Evolutionary conservation across 305 asterid genomes (phyloP).

Genomic region (Fraxinus sp.): DNA sequence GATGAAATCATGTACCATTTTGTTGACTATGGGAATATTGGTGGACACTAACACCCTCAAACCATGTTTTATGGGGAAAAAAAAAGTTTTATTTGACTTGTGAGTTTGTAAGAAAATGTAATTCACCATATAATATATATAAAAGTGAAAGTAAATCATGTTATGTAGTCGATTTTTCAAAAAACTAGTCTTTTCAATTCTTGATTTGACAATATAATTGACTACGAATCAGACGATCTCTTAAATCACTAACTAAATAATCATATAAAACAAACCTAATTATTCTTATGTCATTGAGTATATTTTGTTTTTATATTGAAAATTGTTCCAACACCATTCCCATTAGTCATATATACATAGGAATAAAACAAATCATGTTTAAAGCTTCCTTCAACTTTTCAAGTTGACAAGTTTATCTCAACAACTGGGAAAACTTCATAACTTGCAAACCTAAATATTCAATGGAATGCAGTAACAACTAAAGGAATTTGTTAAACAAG

Average conservation of each 20-base stretch:
- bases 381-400: background rate
- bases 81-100: background rate
- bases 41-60: conserved; percentile 13
- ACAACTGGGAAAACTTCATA: background rate
- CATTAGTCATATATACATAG: background rate
- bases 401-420: background rate
- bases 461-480: background rate
- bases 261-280: background rate
- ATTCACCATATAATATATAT: background rate
- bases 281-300: background rate
- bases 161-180: background rate
- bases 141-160: background rate
- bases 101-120: background rate
- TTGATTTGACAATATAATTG: background rate
- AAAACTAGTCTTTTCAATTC: background rate
- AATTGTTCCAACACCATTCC: background rate
- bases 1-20: conserved; percentile 30
- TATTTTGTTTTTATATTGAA: background rate
- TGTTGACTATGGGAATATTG: background rate
- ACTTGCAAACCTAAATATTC: background rate
- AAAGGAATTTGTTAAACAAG: background rate
- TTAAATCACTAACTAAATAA: background rate
- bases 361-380: background rate
- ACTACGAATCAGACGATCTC: background rate
- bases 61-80: conserved; percentile 23